Conservation (phyloP, 2,329 filamentous ascomycete species). For the Sarocladiaceae sp. region DNA sequence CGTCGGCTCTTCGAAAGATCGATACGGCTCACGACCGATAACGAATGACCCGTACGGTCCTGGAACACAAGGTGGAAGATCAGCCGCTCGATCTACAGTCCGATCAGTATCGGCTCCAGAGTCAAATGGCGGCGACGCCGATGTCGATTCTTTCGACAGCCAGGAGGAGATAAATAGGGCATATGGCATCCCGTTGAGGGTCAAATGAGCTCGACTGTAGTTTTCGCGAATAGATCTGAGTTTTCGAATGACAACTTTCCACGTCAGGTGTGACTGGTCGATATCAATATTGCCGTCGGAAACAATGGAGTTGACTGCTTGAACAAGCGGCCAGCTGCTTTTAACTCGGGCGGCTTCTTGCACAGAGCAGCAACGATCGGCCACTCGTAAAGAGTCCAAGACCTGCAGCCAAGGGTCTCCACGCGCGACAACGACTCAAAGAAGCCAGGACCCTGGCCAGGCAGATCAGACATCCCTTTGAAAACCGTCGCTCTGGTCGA, state of each 20-base stretch:
- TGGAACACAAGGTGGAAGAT: slow-evolving; percentile 22
- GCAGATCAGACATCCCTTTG: too few relatives aligned
- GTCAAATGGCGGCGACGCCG: slow-evolving; percentile 10
- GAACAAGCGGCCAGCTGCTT: too few relatives aligned
- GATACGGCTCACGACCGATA: slow-evolving; percentile 17
- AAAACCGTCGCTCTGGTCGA: too few relatives aligned
- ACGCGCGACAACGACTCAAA: too few relatives aligned
- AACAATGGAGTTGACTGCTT: too few relatives aligned
- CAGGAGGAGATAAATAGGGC: slow-evolving; percentile 32
- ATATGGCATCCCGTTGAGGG: slow-evolving; percentile 26
- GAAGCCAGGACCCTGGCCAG: too few relatives aligned
- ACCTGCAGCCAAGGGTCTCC: too few relatives aligned
- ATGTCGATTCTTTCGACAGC: slow-evolving; percentile 26
- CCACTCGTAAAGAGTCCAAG: too few relatives aligned
- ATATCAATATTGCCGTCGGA: too few relatives aligned
- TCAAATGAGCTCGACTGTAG: not conserved
- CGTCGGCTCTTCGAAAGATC: slow-evolving; percentile 25
- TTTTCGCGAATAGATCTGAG: not conserved
- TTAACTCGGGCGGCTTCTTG: too few relatives aligned
- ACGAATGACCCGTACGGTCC: slow-evolving; percentile 17
- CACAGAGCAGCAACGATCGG: too few relatives aligned
- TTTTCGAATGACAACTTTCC: not conserved
- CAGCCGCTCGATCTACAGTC: slow-evolving; percentile 16
- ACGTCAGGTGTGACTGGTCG: not conserved
- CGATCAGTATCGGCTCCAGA: slow-evolving; percentile 13